Percentiles rank a stretch among this genome's conserved stretches.
These are phyloP conservation scores for Fusarium clavum DNA, from an alignment of 2,329 filamentous ascomycete species.

Conservation along the genomic window DNA sequence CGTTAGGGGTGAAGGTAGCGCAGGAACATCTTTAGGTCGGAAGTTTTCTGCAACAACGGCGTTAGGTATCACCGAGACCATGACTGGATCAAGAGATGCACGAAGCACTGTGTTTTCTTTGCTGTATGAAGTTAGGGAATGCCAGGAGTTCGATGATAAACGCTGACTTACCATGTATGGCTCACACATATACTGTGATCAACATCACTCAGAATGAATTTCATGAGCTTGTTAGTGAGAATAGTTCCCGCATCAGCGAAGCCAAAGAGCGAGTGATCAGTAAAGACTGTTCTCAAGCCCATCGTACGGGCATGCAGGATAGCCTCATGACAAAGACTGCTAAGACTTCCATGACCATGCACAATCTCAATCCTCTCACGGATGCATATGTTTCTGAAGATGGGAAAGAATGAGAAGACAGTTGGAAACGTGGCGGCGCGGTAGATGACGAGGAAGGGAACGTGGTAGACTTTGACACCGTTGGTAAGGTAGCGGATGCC, in stretches of 20 bases:
- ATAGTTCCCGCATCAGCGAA: constrained; percentile 98
- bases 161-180: constrained; percentile 82
- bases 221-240: constrained; percentile 94
- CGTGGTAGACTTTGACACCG: constrained; percentile 97
- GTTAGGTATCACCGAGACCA: constrained; percentile 98
- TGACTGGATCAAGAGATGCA: constrained; percentile 92
- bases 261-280: constrained; percentile 96
- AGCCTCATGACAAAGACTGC: constrained; percentile 92
- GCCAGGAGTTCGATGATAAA: background rate
- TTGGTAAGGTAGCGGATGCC: constrained; percentile 97
- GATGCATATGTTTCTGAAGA: constrained; percentile 96
- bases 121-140: constrained; percentile 59
- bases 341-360: constrained; percentile 95
- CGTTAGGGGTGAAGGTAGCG: constrained; percentile 47
- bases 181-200: constrained; percentile 99
- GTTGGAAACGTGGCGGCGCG: constrained; percentile 94
- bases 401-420: constrained; percentile 97
- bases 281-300: constrained; percentile 95
- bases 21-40: constrained; percentile 67
- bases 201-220: constrained; percentile 95
- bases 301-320: constrained; percentile 96
- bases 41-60: constrained; percentile 98
- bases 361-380: constrained; percentile 97
- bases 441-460: constrained; percentile 96
- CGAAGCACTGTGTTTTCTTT: constrained; percentile 98